A percentile compares a stretch with the other conserved stretches of the same genome.
phyloP scores from a whole-genome alignment of 495 filamentous ascomycete species.

The Thermothielavioides terrestris region DNA sequence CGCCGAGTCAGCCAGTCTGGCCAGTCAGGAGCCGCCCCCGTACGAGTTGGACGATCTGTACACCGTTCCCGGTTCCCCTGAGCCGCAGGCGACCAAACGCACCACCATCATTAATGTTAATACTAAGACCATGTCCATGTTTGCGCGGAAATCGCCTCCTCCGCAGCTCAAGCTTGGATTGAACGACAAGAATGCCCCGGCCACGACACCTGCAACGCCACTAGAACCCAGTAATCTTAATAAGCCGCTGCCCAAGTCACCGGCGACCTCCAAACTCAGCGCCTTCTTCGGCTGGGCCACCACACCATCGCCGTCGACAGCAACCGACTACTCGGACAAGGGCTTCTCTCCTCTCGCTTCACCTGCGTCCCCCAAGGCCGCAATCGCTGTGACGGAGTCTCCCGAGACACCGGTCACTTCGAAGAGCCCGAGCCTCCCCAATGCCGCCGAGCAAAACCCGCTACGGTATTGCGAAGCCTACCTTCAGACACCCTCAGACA shows the following conservation, averaged over 20 bases:
- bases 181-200: conserved; percentile 24
- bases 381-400: conserved; percentile 21
- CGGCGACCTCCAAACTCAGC: conserved; percentile 42
- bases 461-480: conserved; percentile 39
- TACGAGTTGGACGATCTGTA: conserved; percentile 29
- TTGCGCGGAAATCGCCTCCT: conserved; percentile 39
- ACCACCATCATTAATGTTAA: conserved; percentile 25
- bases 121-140: conserved; percentile 35
- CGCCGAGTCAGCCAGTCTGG: conserved; percentile 26
- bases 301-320: conserved; percentile 32
- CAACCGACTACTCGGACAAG: conserved; percentile 41
- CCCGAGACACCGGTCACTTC: conserved; percentile 35
- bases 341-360: conserved; percentile 43
- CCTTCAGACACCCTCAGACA: conserved; percentile 38
- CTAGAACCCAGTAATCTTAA: conserved; percentile 29
- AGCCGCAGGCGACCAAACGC: conserved; percentile 14
- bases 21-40: conserved; percentile 24
- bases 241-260: conserved; percentile 47
- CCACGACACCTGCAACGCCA: conserved; percentile 11
- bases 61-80: conserved; percentile 14
- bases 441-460: conserved; percentile 24
- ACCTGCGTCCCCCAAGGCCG: conserved; percentile 33
- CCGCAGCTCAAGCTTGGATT: conserved; percentile 39
- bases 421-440: conserved; percentile 21
- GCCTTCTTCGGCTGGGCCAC: conserved; percentile 46